These are phyloP conservation scores for Conoideocrella luteorostrata DNA, from an alignment of 2,329 filamentous ascomycete genomes.

Conservation along the genomic window DNA sequence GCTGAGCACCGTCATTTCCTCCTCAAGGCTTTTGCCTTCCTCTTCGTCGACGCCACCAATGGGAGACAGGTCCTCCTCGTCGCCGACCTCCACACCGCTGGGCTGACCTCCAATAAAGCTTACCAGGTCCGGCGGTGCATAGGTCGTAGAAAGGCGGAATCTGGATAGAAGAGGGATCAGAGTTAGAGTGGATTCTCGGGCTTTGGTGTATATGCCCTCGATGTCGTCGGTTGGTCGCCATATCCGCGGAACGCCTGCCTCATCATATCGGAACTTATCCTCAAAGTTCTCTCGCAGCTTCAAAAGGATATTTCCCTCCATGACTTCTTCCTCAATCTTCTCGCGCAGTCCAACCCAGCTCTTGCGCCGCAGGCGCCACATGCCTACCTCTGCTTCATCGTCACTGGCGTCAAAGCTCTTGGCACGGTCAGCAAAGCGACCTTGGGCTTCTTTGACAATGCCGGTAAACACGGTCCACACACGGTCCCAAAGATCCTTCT, in stretches of 20 bases:
- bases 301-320: constrained; percentile 91
- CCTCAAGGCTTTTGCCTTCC: constrained; percentile 87
- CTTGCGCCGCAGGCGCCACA: constrained; percentile 89
- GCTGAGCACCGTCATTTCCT: constrained; percentile 91
- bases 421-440: constrained; percentile 78
- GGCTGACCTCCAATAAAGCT: constrained; percentile 78
- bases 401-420: constrained; percentile 89
- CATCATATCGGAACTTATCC: constrained; percentile 98
- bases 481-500: constrained; percentile 91
- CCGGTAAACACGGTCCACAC: constrained; percentile 83
- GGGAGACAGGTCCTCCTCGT: constrained; percentile 82
- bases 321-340: constrained; percentile 94
- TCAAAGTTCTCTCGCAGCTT: constrained; percentile 98
- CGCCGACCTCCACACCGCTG: constrained; percentile 64
- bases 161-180: constrained; percentile 83
- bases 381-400: constrained; percentile 84
- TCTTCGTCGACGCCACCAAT: constrained; percentile 95
- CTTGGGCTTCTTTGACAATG: constrained; percentile 79
- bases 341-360: constrained; percentile 86
- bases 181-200: constrained; percentile 83
- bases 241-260: constrained; percentile 87
- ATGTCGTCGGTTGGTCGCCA: constrained; percentile 97
- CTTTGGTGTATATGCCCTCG: constrained; percentile 87
- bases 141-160: constrained; percentile 72
- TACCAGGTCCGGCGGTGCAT: constrained; percentile 72